These are phyloP conservation scores for Ceratobasidium sp. DNA, from an alignment of 1,284 basidiomycete genomes.

Conservation along the genomic window DNA sequence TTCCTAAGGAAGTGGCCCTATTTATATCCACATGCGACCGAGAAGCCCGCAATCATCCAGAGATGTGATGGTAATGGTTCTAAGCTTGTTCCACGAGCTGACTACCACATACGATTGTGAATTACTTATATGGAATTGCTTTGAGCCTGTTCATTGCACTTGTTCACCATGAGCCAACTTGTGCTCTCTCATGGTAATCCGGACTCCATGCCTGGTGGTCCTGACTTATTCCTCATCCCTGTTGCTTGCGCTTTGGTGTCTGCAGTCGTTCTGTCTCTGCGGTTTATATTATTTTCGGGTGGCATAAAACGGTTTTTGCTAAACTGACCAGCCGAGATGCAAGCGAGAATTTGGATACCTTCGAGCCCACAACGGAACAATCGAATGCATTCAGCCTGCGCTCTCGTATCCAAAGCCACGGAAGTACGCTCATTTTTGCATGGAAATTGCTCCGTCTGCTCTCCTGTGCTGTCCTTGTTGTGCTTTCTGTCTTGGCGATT, in stretches of 20 bases:
- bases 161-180: slow-evolving; percentile 22
- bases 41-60: too few relatives aligned
- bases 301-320: slow-evolving; percentile 6
- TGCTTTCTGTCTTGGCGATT: too few relatives aligned
- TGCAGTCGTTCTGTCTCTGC: not conserved
- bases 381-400: slow-evolving; percentile 28
- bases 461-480: too few relatives aligned
- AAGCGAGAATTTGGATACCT: not conserved
- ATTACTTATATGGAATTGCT: too few relatives aligned
- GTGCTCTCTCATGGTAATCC: slow-evolving; percentile 22
- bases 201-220: not conserved
- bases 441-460: not conserved
- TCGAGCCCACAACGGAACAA: slow-evolving; percentile 4
- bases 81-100: too few relatives aligned
- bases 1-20: too few relatives aligned
- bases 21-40: too few relatives aligned
- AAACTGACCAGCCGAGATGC: not conserved
- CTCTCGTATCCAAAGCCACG: slow-evolving; percentile 29
- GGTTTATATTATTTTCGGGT: slow-evolving; percentile 12
- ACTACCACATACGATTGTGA: too few relatives aligned
- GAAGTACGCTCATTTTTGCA: slow-evolving; percentile 7
- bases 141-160: too few relatives aligned
- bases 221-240: slow-evolving; percentile 16
- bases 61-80: too few relatives aligned
- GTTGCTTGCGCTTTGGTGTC: slow-evolving; percentile 9